Evolutionary conservation across 2,329 filamentous ascomycete genomes (phyloP), one percentile per base, ranked within the genome.

Genomic region (Chrysosphaeria jannelii): DNA sequence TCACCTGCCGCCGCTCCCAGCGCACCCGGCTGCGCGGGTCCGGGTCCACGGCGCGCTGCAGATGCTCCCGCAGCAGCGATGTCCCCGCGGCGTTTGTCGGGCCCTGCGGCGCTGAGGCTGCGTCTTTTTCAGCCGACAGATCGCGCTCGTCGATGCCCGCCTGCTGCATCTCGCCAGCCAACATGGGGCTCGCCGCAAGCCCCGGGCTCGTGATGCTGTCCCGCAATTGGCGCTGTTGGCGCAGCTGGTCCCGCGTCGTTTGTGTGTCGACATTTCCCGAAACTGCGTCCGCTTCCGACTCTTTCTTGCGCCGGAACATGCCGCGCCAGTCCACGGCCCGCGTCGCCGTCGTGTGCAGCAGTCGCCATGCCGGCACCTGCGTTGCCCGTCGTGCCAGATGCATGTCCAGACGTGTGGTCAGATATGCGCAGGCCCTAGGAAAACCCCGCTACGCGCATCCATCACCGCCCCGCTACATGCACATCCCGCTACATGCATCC

Each of bases 1-100:
- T 69, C 19, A 89, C 60, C 55, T 79, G 76, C 44, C 69, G 76
- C 36, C 74, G 58, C 48, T 89, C 65, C 63, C 72, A 90, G 27
- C 66, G 57, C 25, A 64, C 50, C 27, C 78, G 61, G 27, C 54
- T 54, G 21, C 53, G 46, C 10, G 79, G 78, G 33, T 70, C 59
- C 5, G 85, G 85, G 41, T 90, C 70, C 22, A 75, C 46, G 14
- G 58, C 57, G 27, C 57, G 49, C 26, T 58, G 55, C 49, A 71
- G 57, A 33, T 54, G 53, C 18, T 51, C 49, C 13, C 44, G 44
- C 32, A 46, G 44, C 21, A 44, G 36, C 19, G 47, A 46, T 9
- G 35, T 33, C 27, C 38, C 36, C 13, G 33, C 26, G 3, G 27
- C 24, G 23, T 27, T 26, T 28, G 27, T 24, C 23, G 13, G 16